A percentile compares a stretch with the other conserved stretches of the same genome.
Conservation (phyloP, 73 alveolate genomes). For the Uronychia binucleata region DNA sequence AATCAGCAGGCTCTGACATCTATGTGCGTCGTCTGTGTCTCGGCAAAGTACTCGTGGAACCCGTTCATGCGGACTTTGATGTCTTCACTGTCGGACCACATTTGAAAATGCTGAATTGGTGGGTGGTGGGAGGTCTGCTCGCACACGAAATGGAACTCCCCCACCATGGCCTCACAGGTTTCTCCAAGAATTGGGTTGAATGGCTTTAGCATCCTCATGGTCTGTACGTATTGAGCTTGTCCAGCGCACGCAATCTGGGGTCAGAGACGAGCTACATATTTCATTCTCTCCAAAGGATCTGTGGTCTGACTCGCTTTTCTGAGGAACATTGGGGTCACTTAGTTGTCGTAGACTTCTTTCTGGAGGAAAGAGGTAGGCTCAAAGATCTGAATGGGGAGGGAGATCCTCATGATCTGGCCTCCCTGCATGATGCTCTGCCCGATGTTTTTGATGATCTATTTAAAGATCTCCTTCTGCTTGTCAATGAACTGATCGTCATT, state of each 20-base stretch:
- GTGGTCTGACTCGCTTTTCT: constrained; percentile 53
- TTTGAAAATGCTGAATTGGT: constrained; percentile 46
- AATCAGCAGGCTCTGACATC: not conserved
- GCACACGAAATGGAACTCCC: constrained; percentile 36
- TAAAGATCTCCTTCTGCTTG: constrained; percentile 65
- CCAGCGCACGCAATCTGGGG: constrained; percentile 54
- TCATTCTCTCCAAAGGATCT: constrained; percentile 68
- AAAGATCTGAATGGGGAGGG: constrained; percentile 81
- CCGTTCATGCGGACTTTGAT: constrained; percentile 35
- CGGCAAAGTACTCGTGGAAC: constrained; percentile 33
- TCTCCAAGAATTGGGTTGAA: constrained; percentile 93
- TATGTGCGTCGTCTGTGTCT: constrained; percentile 5
- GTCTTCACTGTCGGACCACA: constrained; percentile 37
- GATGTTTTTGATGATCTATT: constrained; percentile 65
- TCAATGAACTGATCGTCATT: constrained; percentile 42
- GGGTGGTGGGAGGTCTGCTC: constrained; percentile 72
- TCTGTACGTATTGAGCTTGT: constrained; percentile 43
- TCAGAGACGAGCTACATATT: not conserved
- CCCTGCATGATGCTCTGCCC: constrained; percentile 78
- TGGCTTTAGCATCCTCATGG: constrained; percentile 76
- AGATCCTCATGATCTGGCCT: constrained; percentile 66
- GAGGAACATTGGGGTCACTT: constrained; percentile 67
- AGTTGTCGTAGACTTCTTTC: constrained; percentile 53
- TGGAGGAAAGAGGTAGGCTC: constrained; percentile 76
- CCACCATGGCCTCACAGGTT: constrained; percentile 78